Evolutionary conservation across 495 filamentous ascomycete species (phyloP).

Genomic region (Aspergillus ostianus): DNA sequence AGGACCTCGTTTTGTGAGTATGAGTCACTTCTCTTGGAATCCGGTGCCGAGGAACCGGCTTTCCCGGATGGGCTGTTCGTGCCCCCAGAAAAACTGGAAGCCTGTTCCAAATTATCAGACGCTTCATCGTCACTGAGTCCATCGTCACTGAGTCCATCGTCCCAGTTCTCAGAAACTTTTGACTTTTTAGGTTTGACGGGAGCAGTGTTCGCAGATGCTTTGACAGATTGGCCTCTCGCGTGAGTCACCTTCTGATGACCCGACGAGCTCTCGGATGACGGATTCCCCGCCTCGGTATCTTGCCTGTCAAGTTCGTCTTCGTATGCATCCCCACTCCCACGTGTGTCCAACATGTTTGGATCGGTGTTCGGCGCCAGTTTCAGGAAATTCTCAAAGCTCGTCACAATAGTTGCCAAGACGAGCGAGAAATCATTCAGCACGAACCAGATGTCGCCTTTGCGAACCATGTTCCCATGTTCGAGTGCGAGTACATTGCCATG

Average conservation of each 20-base stretch:
- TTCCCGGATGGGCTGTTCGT: not conserved
- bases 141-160: constrained; percentile 20
- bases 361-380: constrained; percentile 11
- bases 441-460: constrained; percentile 66
- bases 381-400: constrained; percentile 21
- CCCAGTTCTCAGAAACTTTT: constrained; percentile 20
- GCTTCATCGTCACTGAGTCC: constrained; percentile 8
- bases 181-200: constrained; percentile 5
- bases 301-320: constrained; percentile 15
- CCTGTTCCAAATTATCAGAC: not conserved
- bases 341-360: constrained; percentile 19
- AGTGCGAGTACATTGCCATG: constrained; percentile 60
- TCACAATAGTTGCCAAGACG: constrained; percentile 62
- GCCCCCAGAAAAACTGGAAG: too few species aligned
- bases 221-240: not conserved
- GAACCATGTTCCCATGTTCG: constrained; percentile 57
- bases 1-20: not conserved
- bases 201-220: not conserved
- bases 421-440: constrained; percentile 67
- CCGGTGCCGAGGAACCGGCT: not conserved
- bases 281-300: constrained; percentile 1
- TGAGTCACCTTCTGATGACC: not conserved
- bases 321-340: constrained; percentile 17
- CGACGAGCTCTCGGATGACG: not conserved
- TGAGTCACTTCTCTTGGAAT: not conserved